Base-by-base conservation (phyloP, 2,329 filamentous ascomycete species). In the Trichoderma aggressivum region DNA sequence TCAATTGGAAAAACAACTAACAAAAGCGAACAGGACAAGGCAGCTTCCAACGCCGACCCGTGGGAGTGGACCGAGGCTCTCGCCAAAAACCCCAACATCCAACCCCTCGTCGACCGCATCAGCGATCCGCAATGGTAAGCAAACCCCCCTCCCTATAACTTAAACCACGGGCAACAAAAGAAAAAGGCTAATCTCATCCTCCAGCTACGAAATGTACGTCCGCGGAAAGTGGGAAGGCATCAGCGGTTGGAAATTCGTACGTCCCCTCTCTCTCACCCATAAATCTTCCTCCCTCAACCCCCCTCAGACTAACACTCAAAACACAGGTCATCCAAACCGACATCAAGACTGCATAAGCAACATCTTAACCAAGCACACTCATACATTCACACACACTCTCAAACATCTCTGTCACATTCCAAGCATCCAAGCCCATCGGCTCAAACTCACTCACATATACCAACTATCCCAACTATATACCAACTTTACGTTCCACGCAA, bases 151-250 rank as follows among this genome's bases (percentile, higher is more conserved):
- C 14, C 5, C 34, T 4, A 5, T 16, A 39, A 39, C 36, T 39
- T 12, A 11, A 18, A 30, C 1, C 5, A 24, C 12, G 24, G 10
- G 10, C 18, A 66, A 58, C 39, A 8, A 7, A 8, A 7, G 10
- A 50, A 26, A 7, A 7, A 50, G n/a, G n/a, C 65, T 68, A 68
- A 68, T 11, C 16, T 43, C 28, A 28, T 34, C 24, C 18, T 5
- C 7, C 1, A 69, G 66, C 47, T 69, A 61, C 21, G 66, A 69
- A 30, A 69, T 69, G 66, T 69, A 69, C 55, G 66, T 69, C 56
- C 66, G 66, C 55, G 66, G 66, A 24, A 69, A 69, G 43, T 69
- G 66, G 66, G 66, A 69, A 39, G 66, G 66, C 39, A 61, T 69
- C 56, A 61, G 66, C 36, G 66, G 66, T 18, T 69, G 66, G 66